phyloP scores from a whole-genome alignment of 208 protist species.

The Crithidia thermophila region DNA sequence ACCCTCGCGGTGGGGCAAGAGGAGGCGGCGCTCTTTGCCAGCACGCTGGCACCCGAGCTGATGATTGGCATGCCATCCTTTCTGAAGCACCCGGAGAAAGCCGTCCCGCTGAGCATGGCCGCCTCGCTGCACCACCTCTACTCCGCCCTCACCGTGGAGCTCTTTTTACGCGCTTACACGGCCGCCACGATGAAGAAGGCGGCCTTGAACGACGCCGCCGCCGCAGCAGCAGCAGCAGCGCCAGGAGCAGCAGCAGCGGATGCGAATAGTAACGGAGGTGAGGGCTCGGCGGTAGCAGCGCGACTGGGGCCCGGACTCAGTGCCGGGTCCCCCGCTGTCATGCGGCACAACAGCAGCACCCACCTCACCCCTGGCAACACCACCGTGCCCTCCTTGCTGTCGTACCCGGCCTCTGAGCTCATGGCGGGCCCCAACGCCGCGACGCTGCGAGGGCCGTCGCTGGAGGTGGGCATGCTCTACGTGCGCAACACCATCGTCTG shows the following conservation, averaged over 20 bases:
- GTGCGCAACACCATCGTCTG: conserved; percentile 60
- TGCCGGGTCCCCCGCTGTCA: too few relatives aligned
- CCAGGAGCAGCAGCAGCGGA: conserved; percentile 12
- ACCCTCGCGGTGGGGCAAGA: conserved; percentile 43
- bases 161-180: conserved; percentile 26
- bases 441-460: conserved; percentile 39
- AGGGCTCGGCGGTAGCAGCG: not conserved
- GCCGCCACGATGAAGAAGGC: not conserved
- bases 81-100: conserved; percentile 43
- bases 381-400: not conserved
- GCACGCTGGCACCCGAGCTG: conserved; percentile 56
- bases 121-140: conserved; percentile 67
- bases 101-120: conserved; percentile 43
- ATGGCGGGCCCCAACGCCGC: not conserved
- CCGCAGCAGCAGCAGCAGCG: not conserved
- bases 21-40: conserved; percentile 41
- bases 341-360: not conserved
- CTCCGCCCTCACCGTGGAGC: conserved; percentile 42
- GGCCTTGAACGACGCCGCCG: not conserved
- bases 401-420: not conserved
- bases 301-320: too few relatives aligned
- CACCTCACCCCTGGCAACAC: not conserved
- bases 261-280: not conserved
- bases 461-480: conserved; percentile 64
- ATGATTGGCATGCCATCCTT: conserved; percentile 62